Percentiles rank a stretch among this genome's conserved stretches.
Conservation (phyloP, 345 rosid genomes). For the Populus simonii region DNA sequence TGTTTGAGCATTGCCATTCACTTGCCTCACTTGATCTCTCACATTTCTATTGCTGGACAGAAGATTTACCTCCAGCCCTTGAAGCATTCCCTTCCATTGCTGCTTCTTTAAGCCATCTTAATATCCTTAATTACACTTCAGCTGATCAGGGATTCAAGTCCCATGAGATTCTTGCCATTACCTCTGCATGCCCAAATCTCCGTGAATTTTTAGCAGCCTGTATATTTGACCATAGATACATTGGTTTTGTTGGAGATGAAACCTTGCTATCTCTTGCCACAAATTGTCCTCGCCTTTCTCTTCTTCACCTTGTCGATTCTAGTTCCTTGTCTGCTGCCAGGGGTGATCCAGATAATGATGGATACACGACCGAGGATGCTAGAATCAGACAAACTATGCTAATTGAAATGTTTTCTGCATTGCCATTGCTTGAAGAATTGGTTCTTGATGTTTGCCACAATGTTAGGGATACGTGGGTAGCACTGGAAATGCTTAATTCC, state of each 20-base stretch:
- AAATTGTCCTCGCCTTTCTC: conserved; percentile 56
- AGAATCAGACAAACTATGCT: conserved; percentile 37
- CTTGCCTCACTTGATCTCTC: conserved; percentile 67
- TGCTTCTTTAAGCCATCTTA: conserved; percentile 33
- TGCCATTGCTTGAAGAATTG: conserved; percentile 61
- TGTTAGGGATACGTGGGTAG: conserved; percentile 51
- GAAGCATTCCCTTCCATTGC: conserved; percentile 49
- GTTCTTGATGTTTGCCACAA: conserved; percentile 66
- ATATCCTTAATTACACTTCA: too few species aligned
- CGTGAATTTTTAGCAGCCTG: conserved; percentile 58
- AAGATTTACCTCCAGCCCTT: conserved; percentile 80
- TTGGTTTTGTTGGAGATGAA: conserved; percentile 71
- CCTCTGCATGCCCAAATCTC: conserved; percentile 64
- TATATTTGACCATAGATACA: conserved; percentile 70
- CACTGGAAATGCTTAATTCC: conserved; percentile 50
- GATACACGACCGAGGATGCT: conserved; percentile 55
- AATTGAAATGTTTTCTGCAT: conserved; percentile 46
- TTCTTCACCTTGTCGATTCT: conserved; percentile 67
- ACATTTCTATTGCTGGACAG: conserved; percentile 82
- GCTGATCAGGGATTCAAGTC: conserved; percentile 68
- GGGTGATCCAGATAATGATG: conserved; percentile 44
- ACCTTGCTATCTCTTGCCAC: conserved; percentile 56
- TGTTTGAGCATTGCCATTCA: conserved; percentile 50
- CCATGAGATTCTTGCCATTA: conserved; percentile 52
- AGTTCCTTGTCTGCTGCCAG: conserved; percentile 40